Conservation (phyloP, 257 asterid species). For the Paraleonurus japonicus region DNA sequence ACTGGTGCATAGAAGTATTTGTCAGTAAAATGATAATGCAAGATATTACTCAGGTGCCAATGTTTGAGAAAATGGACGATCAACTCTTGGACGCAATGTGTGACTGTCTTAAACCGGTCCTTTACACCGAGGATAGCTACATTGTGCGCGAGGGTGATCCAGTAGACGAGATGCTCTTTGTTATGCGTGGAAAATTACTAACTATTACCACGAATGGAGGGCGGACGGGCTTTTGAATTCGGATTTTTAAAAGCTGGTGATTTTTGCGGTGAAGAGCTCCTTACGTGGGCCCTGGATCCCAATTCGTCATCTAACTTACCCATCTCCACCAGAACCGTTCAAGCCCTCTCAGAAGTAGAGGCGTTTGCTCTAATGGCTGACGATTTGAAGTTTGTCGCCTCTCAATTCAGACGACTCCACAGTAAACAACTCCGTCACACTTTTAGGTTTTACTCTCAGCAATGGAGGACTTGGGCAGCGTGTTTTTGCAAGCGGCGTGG, state of each 20-base stretch:
- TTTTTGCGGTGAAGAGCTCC: slow-evolving; percentile 97
- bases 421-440: slow-evolving; percentile 88
- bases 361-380: slow-evolving; percentile 85
- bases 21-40: background rate
- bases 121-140: slow-evolving; percentile 73
- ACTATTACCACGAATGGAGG: slow-evolving; percentile 88
- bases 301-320: slow-evolving; percentile 75
- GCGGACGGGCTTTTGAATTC: slow-evolving; percentile 81
- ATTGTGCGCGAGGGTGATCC: slow-evolving; percentile 93
- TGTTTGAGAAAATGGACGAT: slow-evolving; percentile 91
- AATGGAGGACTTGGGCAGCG: slow-evolving; percentile 98
- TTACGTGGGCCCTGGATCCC: slow-evolving; percentile 92
- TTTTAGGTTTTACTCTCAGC: slow-evolving; percentile 82
- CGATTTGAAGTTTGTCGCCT: slow-evolving; percentile 79
- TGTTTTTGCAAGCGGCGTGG: slow-evolving; percentile 92
- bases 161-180: slow-evolving; percentile 80
- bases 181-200: slow-evolving; percentile 74
- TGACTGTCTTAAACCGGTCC: slow-evolving; percentile 78
- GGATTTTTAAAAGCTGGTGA: slow-evolving; percentile 69
- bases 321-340: slow-evolving; percentile 80
- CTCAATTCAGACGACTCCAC: slow-evolving; percentile 81
- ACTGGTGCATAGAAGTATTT: too few relatives aligned
- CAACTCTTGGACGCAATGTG: slow-evolving; percentile 84
- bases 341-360: slow-evolving; percentile 79
- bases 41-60: slow-evolving; percentile 58